Conservation (phyloP, 192 early-diverging fungal genomes). For the Backusella circina region DNA sequence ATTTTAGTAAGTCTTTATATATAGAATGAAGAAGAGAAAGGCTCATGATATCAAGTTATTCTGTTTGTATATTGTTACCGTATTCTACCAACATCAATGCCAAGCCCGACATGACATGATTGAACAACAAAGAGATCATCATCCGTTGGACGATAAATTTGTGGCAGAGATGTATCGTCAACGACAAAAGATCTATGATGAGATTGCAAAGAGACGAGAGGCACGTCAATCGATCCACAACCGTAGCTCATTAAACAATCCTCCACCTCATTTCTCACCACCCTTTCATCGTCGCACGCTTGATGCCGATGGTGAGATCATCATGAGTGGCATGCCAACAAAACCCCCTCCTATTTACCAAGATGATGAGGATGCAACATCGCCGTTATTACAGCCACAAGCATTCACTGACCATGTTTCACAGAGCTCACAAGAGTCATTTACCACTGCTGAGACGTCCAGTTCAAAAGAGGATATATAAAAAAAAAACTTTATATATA, state of each 20-base stretch:
- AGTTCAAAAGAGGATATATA: neutral
- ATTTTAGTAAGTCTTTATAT: neutral
- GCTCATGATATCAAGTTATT: neutral
- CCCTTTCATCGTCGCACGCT: neutral
- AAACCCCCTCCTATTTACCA: neutral
- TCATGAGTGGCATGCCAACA: neutral
- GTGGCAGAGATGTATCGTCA: neutral
- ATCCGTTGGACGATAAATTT: neutral
- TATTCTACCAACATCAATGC: neutral
- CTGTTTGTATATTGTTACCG: neutral
- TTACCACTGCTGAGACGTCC: neutral
- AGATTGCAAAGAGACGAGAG: neutral
- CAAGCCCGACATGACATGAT: neutral
- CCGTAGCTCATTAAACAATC: neutral
- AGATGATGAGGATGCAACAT: neutral
- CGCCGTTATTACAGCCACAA: neutral
- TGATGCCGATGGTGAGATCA: neutral
- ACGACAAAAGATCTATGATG: neutral
- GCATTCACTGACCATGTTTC: neutral
- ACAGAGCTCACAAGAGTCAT: neutral
- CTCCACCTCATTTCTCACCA: neutral
- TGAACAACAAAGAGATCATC: neutral
- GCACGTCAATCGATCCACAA: neutral
- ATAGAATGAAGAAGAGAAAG: neutral
- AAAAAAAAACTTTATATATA: neutral